A percentile compares a stretch with the other conserved stretches of the same genome.
Conservation (phyloP, 2,329 filamentous ascomycete genomes). For the Teratosphaeria destructans region DNA sequence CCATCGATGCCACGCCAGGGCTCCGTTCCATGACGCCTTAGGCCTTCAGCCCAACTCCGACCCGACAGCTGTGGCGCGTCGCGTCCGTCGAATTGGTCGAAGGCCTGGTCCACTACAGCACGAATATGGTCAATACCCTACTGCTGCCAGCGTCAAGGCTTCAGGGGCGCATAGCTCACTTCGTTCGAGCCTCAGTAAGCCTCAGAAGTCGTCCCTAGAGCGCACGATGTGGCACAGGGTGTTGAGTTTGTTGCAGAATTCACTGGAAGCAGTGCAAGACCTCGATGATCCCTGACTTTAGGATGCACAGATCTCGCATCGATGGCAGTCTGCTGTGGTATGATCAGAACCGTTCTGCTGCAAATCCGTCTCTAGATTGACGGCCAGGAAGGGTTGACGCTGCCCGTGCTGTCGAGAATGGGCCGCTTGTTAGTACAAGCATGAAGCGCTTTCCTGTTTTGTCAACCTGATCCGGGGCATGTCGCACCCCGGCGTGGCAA, state of each 20-base stretch:
- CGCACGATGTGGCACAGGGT: no score
- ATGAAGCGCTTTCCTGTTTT: not conserved
- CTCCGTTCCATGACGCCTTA: no score
- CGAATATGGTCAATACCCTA: no score
- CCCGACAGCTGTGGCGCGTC: no score
- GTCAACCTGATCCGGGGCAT: not conserved
- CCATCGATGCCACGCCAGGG: no score
- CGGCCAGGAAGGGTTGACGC: not conserved
- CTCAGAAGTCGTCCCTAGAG: no score
- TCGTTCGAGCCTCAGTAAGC: no score
- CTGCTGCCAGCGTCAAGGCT: no score
- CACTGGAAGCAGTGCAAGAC: not conserved
- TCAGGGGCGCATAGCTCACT: no score
- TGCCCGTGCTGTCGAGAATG: not conserved
- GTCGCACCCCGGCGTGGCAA: not conserved
- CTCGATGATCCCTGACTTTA: not conserved
- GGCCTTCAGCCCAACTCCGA: no score
- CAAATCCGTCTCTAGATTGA: not conserved
- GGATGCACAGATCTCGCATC: not conserved
- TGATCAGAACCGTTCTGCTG: not conserved
- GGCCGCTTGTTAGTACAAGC: not conserved
- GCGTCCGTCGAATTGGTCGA: no score
- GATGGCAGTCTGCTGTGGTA: not conserved
- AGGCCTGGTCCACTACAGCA: no score
- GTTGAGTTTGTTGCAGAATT: not conserved